A percentile compares a stretch with the other conserved stretches of the same genome.
phyloP scores from a whole-genome alignment of 2,329 filamentous ascomycete species.

The Ophiosphaerella narmari region DNA sequence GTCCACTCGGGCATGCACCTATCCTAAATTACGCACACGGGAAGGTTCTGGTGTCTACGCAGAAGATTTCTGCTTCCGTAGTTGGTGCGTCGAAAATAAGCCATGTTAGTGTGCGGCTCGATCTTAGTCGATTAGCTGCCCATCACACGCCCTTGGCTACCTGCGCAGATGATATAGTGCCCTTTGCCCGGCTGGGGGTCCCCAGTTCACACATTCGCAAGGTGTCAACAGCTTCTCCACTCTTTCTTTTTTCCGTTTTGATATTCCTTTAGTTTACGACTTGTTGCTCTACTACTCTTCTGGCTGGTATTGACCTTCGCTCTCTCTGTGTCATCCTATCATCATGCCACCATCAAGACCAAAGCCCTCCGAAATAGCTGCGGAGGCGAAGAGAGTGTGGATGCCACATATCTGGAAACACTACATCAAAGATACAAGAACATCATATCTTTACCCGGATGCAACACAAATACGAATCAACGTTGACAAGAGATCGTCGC shows the following conservation, averaged over 20 bases:
- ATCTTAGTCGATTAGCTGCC: slow-evolving; percentile 35
- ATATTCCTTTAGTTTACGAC: slow-evolving; percentile 12
- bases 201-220: slow-evolving; percentile 6
- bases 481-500: slow-evolving; percentile 52
- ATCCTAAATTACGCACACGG: slow-evolving; percentile 30
- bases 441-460: slow-evolving; percentile 62
- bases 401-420: slow-evolving; percentile 67
- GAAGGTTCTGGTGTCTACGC: slow-evolving; percentile 33
- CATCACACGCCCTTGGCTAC: slow-evolving; percentile 33
- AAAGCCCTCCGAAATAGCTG: slow-evolving; percentile 71
- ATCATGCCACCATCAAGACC: slow-evolving; percentile 63
- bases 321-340: slow-evolving; percentile 3
- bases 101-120: slow-evolving; percentile 35
- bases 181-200: slow-evolving; percentile 24
- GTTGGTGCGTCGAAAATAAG: slow-evolving; percentile 24
- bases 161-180: slow-evolving; percentile 35
- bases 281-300: slow-evolving; percentile 4
- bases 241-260: slow-evolving; percentile 10
- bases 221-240: slow-evolving; percentile 9
- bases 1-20: slow-evolving; percentile 19
- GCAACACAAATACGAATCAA: slow-evolving; percentile 46
- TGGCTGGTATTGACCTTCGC: slow-evolving; percentile 4
- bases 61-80: slow-evolving; percentile 34
- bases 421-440: slow-evolving; percentile 59
- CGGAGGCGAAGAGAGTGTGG: slow-evolving; percentile 72